Conservation (phyloP, 2,329 filamentous ascomycete genomes). For the Metarhizium humberi region DNA sequence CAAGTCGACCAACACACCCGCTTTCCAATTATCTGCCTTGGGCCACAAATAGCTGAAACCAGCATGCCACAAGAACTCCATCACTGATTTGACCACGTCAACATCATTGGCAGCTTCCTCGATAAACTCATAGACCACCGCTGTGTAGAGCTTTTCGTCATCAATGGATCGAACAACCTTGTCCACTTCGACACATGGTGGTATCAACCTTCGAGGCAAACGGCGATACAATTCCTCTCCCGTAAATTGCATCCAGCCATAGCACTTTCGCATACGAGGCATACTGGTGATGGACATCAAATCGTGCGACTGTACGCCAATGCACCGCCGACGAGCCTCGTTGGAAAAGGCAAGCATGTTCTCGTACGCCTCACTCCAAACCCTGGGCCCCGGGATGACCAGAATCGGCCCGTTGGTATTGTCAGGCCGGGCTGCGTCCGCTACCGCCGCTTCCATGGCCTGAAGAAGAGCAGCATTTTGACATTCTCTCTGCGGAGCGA, state of each 20-base stretch:
- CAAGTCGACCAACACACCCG: background rate
- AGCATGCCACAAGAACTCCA: background rate
- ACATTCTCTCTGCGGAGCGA: background rate
- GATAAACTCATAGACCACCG: background rate
- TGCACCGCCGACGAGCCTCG: background rate
- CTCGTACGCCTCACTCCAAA: background rate
- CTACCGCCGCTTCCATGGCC: background rate
- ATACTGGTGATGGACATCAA: background rate
- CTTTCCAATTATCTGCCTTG: background rate
- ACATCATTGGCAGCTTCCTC: background rate
- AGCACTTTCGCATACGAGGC: background rate
- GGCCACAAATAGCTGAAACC: background rate
- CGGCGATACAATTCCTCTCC: background rate
- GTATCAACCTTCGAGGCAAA: background rate
- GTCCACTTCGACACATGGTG: background rate
- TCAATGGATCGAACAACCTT: background rate
- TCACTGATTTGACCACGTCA: background rate
- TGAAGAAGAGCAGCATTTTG: constrained; percentile 1
- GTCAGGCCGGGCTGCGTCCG: background rate
- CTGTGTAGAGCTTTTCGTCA: background rate
- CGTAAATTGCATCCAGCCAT: constrained; percentile 1
- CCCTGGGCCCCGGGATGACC: background rate
- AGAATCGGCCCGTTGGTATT: background rate
- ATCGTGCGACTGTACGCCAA: no score
- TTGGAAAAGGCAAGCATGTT: constrained; percentile 1